Conservation (phyloP, 2,329 filamentous ascomycete species). For the Teratosphaeria epicoccoides region DNA sequence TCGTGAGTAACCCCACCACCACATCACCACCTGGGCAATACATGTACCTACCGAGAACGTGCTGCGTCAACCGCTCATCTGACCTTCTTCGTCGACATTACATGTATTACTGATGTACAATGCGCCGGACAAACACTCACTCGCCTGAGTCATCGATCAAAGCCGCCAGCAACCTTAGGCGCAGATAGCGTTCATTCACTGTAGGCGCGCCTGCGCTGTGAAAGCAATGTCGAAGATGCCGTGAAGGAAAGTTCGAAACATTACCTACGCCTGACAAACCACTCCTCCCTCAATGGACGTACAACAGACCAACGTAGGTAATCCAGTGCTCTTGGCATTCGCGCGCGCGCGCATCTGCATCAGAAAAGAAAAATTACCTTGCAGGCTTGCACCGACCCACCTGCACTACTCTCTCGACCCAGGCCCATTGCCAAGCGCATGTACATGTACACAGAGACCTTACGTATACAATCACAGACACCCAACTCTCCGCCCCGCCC, state of each 20-base stretch:
- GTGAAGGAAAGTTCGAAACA: not conserved
- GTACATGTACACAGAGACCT: not conserved
- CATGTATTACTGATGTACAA: not conserved
- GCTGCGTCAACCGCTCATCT: not conserved
- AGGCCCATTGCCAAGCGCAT: not conserved
- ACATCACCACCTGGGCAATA: not conserved
- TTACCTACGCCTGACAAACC: not conserved
- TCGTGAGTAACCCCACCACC: not conserved
- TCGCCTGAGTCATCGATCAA: not conserved
- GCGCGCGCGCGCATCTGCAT: not conserved
- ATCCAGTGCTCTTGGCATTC: not conserved
- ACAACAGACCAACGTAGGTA: not conserved
- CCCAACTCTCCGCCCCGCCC: constrained; percentile 2
- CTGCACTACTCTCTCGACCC: not conserved
- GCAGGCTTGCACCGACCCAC: no score
- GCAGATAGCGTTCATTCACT: not conserved
- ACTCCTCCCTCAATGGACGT: not conserved
- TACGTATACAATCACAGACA: constrained; percentile 5
- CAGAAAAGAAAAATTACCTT: not conserved
- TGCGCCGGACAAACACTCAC: not conserved
- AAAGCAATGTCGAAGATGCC: not conserved
- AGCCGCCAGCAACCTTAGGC: not conserved
- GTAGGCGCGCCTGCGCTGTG: not conserved
- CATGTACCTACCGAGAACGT: not conserved
- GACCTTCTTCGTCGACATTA: not conserved